Base-by-base conservation (phyloP, 805 yeast species). In the Metschnikowia sp. region DNA sequence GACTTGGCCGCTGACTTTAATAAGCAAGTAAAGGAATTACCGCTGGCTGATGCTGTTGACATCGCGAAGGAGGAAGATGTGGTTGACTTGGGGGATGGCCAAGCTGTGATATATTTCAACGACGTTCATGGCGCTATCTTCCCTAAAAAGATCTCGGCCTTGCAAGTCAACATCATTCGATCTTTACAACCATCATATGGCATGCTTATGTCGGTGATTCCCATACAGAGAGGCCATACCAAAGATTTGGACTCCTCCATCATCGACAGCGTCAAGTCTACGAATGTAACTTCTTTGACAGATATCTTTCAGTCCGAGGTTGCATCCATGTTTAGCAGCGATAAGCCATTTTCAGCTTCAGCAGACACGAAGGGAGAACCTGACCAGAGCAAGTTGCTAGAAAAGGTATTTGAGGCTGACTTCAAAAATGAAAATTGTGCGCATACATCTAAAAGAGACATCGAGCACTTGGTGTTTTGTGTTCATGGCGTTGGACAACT, bases 401-500 rank as follows among this genome's bases (percentile, higher is more conserved):
- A 50, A 32, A 31, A 39, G 15, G 55, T 51, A 8, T 29, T 54
- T 34, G 51, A 51, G 36, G 26, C 52, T 3, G 58, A 55, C 30
- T 46, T 32, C 32, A 37, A 45, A 12, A 40, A 40, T 12, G 53
- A 28, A 10, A 45, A 26, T 10, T 19, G 39, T 1, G 43, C 36
- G 10, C 11, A 19, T 32, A 32, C 35, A 10, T 45, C 56, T 4
- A 44, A 46, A 15, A 35, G 75, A 42, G 66, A 73, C 31, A 64
- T 82, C 29, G 81, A 83, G 32, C 88, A 83, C 59, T 68, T 92
- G 52, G 80, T 91, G 1, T 70, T 92, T n/a, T 89, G 97, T 60
- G 79, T 92, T 29, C 99, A 92, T 68, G 99, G 99, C 0, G 88
- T 92, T 50, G 99, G 98, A 2, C 99, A 92, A 65, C 79, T 83